Conservation (phyloP, 2,329 filamentous ascomycete genomes). For the Fusarium sp. region DNA sequence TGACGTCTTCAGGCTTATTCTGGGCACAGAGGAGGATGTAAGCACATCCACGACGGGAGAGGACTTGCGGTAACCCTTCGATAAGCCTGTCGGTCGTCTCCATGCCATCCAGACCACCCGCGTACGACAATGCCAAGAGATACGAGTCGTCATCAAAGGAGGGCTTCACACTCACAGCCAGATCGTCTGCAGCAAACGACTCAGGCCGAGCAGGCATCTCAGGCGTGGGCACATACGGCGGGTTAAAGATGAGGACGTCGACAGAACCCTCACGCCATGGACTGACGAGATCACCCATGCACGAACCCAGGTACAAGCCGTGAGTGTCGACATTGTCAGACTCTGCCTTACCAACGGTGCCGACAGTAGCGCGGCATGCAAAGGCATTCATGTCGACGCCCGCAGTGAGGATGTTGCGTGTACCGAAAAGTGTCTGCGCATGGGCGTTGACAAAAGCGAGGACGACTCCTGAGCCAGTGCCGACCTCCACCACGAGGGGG, state of each 20-base stretch:
- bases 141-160: conserved; percentile 85
- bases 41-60: conserved; percentile 79
- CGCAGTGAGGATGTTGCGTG: conserved; percentile 75
- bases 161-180: conserved; percentile 49
- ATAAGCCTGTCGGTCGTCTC: conserved; percentile 88
- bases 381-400: conserved; percentile 88
- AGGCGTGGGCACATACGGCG: conserved; percentile 92
- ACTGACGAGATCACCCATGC: conserved; percentile 77
- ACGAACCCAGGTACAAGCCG: conserved; percentile 72
- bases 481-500: conserved; percentile 84
- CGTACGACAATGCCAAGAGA: conserved; percentile 87
- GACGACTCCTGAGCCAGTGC: conserved; percentile 94
- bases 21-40: conserved; percentile 92
- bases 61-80: conserved; percentile 71
- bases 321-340: conserved; percentile 51
- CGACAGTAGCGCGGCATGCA: conserved; percentile 80
- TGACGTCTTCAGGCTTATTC: conserved; percentile 85
- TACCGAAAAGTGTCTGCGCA: conserved; percentile 77
- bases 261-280: conserved; percentile 69
- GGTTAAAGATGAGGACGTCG: conserved; percentile 95
- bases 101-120: conserved; percentile 92
- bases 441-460: conserved; percentile 88
- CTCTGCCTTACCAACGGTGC: conserved; percentile 71
- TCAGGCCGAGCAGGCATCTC: conserved; percentile 71
- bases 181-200: conserved; percentile 41